Evolutionary conservation across 768 basidiomycete species (phyloP).

Genomic region (Russula olivacea): DNA sequence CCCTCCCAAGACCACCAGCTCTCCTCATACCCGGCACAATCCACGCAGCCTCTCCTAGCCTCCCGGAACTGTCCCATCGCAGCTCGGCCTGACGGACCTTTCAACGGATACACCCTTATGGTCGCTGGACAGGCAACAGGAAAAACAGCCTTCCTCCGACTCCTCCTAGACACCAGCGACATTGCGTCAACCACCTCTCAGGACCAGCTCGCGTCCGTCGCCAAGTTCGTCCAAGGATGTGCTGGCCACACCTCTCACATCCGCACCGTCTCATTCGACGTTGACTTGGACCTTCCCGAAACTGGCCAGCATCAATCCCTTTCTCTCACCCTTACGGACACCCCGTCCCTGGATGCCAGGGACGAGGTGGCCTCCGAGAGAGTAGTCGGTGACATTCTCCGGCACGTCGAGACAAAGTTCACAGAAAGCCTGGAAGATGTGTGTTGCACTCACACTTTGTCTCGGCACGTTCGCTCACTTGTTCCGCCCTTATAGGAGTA

Average conservation of each 20-base stretch:
- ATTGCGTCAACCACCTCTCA: constrained; percentile 56
- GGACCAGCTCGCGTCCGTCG: constrained; percentile 74
- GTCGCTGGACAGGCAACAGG: constrained; percentile 78
- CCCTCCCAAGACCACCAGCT: constrained; percentile 28
- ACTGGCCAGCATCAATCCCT: constrained; percentile 43
- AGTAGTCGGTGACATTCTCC: constrained; percentile 57
- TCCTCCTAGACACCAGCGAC: constrained; percentile 75
- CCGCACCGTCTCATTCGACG: constrained; percentile 64
- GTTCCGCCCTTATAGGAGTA: constrained; percentile 48
- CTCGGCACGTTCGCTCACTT: constrained; percentile 20
- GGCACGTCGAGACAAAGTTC: constrained; percentile 67
- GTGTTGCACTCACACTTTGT: constrained; percentile 35
- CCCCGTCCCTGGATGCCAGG: constrained; percentile 70
- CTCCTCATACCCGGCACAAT: constrained; percentile 26
- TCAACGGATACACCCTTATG: constrained; percentile 60
- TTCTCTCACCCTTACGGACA: constrained; percentile 71
- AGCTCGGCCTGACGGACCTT: constrained; percentile 31
- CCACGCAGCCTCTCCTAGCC: constrained; percentile 28
- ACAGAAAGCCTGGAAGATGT: constrained; percentile 73
- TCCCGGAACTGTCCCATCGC: constrained; percentile 30
- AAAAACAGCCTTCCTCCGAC: constrained; percentile 83
- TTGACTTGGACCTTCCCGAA: constrained; percentile 53
- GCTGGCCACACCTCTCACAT: constrained; percentile 67
- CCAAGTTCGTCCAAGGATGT: constrained; percentile 75
- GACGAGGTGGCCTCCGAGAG: constrained; percentile 63